Evolutionary conservation across 805 yeast genomes (phyloP).

Genomic region (Metahyphopichia silvanorum): DNA sequence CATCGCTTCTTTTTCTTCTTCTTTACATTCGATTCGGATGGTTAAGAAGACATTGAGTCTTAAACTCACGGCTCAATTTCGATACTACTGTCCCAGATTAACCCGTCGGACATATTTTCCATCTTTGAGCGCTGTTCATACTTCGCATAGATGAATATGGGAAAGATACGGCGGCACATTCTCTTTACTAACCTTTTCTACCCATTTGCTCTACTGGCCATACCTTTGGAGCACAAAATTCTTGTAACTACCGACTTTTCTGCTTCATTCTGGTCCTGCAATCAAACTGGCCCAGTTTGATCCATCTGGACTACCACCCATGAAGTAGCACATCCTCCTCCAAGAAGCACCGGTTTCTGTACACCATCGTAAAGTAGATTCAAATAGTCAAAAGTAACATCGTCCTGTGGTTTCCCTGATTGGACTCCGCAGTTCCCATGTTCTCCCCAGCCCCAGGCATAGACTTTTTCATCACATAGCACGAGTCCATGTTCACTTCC

Average conservation of each 20-base stretch:
- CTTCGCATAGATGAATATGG: conserved; percentile 66
- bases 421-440: conserved; percentile 87
- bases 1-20: too few species aligned
- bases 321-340: conserved; percentile 68
- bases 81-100: conserved; percentile 66
- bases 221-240: too few species aligned
- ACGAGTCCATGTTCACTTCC: conserved; percentile 90
- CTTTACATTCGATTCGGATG: too few species aligned
- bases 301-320: conserved; percentile 45
- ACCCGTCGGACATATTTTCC: conserved; percentile 79
- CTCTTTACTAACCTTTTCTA: background rate
- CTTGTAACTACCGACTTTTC: conserved; percentile 1
- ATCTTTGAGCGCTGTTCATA: conserved; percentile 46
- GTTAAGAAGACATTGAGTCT: too few species aligned
- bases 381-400: conserved; percentile 34
- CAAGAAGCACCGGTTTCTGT: conserved; percentile 26
- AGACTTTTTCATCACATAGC: conserved; percentile 34
- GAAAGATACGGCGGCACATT: conserved; percentile 73
- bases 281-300: too few species aligned
- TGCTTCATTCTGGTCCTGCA: too few species aligned
- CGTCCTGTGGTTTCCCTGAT: conserved; percentile 9
- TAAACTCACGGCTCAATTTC: too few species aligned
- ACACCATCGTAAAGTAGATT: conserved; percentile 27
- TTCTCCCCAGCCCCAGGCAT: conserved; percentile 98
- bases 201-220: conserved; percentile 3